Evolutionary conservation across 306 rosid genomes (phyloP).

Genomic region (Castanospermum australe): DNA sequence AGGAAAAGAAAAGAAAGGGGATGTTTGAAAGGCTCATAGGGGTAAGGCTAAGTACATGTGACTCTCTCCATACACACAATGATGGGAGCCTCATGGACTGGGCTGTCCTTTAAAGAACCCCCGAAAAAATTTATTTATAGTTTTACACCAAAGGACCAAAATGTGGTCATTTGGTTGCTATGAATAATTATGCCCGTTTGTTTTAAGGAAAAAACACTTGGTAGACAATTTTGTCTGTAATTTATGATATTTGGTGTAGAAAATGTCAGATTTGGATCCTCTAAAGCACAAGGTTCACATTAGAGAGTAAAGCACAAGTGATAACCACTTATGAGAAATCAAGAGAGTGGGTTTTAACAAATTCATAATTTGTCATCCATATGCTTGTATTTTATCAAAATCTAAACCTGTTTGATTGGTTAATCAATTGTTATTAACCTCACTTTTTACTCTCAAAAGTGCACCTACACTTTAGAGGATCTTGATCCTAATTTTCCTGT

Average conservation of each 20-base stretch:
- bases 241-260: neutral
- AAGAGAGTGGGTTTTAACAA: no score
- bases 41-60: neutral
- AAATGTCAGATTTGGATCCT: neutral
- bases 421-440: neutral
- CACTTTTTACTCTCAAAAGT: neutral
- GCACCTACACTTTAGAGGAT: no score
- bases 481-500: conserved; percentile 9
- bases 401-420: neutral
- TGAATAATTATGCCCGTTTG: neutral
- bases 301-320: no score
- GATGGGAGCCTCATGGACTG: neutral
- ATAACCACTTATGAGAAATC: no score
- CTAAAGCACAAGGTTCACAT: neutral
- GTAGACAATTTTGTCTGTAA: neutral
- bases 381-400: no score
- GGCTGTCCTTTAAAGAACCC: no score
- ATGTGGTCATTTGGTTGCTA: neutral
- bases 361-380: no score
- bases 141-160: neutral
- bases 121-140: neutral
- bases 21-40: neutral
- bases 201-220: neutral
- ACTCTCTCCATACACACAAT: neutral
- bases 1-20: neutral